Conservation (phyloP, 495 filamentous ascomycete genomes). For the Alectoria sarmentosa region DNA sequence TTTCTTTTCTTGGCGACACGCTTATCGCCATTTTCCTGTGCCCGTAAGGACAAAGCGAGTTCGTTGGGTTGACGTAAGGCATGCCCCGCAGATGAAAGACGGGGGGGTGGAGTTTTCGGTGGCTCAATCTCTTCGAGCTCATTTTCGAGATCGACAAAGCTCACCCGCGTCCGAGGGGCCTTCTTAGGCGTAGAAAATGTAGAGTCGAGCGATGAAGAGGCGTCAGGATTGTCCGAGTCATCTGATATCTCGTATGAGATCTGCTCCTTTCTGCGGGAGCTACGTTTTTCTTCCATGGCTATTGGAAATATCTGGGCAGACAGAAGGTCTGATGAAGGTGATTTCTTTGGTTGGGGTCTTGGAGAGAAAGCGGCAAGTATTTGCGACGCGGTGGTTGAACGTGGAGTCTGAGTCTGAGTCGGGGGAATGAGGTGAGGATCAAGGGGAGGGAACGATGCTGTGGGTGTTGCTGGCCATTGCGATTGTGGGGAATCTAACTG, state of each 20-base stretch:
- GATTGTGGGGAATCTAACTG: not conserved
- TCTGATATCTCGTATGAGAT: conserved; percentile 27
- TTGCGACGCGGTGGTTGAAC: conserved; percentile 15
- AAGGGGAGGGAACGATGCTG: not conserved
- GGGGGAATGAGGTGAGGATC: conserved; percentile 3
- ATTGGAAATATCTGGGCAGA: conserved; percentile 8
- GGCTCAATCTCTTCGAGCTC: conserved; percentile 17
- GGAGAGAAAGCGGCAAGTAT: conserved; percentile 23
- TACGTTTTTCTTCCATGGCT: conserved; percentile 13
- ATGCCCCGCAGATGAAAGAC: conserved; percentile 25
- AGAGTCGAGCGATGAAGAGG: conserved; percentile 14
- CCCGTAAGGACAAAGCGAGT: conserved; percentile 20
- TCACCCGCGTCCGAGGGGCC: conserved; percentile 1
- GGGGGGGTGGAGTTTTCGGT: conserved; percentile 16
- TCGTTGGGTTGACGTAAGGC: conserved; percentile 23
- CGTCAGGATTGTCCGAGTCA: conserved; percentile 18
- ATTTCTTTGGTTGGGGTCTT: conserved; percentile 6
- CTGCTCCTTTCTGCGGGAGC: conserved; percentile 17
- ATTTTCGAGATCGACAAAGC: conserved; percentile 16
- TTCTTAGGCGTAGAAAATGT: conserved; percentile 26
- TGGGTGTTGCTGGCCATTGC: not conserved
- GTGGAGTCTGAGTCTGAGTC: not conserved
- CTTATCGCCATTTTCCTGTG: conserved; percentile 25
- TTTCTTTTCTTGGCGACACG: conserved; percentile 11
- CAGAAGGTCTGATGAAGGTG: not conserved